Evolutionary conservation across 306 rosid species (phyloP).

Genomic region (Datisca glomerata): DNA sequence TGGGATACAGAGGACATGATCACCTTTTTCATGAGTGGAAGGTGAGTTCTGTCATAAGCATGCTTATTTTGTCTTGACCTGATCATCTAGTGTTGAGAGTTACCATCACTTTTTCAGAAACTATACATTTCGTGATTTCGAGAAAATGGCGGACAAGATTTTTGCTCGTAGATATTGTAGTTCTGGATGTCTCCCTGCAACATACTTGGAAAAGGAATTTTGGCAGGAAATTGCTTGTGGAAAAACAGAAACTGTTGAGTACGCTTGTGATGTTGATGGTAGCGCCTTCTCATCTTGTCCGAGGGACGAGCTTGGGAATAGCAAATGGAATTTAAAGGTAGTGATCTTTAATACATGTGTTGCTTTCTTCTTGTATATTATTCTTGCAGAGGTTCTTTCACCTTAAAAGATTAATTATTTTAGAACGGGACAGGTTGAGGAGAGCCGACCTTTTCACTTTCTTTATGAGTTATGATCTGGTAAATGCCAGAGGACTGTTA

Average conservation of each 20-base stretch:
- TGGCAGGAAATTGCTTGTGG: conserved; percentile 93
- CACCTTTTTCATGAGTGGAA: conserved; percentile 94
- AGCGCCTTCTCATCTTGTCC: conserved; percentile 92
- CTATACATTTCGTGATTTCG: conserved; percentile 78
- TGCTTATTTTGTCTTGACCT: no score
- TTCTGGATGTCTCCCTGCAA: conserved; percentile 65
- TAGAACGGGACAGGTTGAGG: no score
- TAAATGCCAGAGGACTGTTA: no score
- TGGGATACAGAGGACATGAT: conserved; percentile 91
- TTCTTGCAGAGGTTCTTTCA: not conserved
- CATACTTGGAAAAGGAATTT: conserved; percentile 83
- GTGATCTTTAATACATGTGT: conserved; percentile 23
- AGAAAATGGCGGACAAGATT: conserved; percentile 95
- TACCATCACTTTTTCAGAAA: conserved; percentile 44
- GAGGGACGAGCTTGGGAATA: conserved; percentile 69
- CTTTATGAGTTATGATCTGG: no score
- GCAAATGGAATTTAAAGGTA: conserved; percentile 98
- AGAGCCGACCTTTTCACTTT: no score
- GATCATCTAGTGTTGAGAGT: conserved; percentile 19
- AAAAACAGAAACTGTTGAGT: conserved; percentile 84
- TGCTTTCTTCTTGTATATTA: conserved; percentile 10
- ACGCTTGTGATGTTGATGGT: conserved; percentile 99
- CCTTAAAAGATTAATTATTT: no score
- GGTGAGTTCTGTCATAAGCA: conserved; percentile 30
- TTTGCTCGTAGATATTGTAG: conserved; percentile 80